Conservation (phyloP, 2,329 filamentous ascomycete genomes). For the Aspergillus felis region DNA sequence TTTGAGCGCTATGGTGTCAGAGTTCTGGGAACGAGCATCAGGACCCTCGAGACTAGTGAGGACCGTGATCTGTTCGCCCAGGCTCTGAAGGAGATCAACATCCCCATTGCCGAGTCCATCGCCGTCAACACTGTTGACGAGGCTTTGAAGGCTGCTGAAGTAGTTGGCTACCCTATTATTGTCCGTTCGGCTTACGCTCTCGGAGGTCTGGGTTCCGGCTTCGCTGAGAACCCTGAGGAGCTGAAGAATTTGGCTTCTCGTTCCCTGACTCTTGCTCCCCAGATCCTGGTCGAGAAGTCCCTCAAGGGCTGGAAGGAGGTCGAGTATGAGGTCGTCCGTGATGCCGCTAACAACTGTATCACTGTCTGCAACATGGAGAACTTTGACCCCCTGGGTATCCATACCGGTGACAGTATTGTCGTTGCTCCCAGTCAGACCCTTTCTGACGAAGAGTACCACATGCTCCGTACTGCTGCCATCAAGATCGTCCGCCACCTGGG, state of each 20-base stretch:
- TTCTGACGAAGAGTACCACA: constrained; percentile 98
- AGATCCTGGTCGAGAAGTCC: constrained; percentile 97
- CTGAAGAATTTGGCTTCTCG: constrained; percentile 88
- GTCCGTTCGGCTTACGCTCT: constrained; percentile 95
- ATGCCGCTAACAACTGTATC: constrained; percentile 97
- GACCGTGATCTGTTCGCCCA: constrained; percentile 95
- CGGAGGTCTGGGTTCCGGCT: constrained; percentile 92
- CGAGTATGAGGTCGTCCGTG: constrained; percentile 96
- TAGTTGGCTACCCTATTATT: constrained; percentile 94
- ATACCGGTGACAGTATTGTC: constrained; percentile 98
- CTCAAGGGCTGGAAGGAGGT: constrained; percentile 99
- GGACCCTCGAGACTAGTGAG: constrained; percentile 90
- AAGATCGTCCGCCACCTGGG: constrained; percentile 97
- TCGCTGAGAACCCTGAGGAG: constrained; percentile 91
- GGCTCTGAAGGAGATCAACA: constrained; percentile 94
- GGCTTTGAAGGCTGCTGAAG: constrained; percentile 78
- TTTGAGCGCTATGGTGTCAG: constrained; percentile 95
- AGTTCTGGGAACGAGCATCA: constrained; percentile 90
- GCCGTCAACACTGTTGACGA: constrained; percentile 89
- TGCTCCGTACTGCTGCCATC: constrained; percentile 95
- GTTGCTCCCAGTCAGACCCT: constrained; percentile 95
- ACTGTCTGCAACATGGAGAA: constrained; percentile 99
- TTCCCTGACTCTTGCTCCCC: constrained; percentile 87
- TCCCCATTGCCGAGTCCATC: constrained; percentile 94
- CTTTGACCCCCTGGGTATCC: constrained; percentile 94